phyloP scores from a whole-genome alignment of 805 yeast species.

The Yueomyces sinensis region DNA sequence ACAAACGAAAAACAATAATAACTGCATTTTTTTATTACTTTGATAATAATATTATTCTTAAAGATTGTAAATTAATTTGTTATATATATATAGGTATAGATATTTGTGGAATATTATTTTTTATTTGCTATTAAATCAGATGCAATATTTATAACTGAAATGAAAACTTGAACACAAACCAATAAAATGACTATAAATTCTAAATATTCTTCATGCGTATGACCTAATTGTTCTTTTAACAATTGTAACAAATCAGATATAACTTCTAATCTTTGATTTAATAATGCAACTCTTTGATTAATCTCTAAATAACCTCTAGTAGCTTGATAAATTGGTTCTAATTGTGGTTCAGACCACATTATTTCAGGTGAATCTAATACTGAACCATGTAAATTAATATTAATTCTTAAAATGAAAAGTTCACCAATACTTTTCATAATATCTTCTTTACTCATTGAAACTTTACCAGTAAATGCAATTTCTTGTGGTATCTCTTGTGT shows the following conservation, averaged over 20 bases:
- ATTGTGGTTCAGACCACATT: slow-evolving; percentile 98
- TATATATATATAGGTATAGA: too few relatives aligned
- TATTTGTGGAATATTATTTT: background rate
- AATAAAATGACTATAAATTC: slow-evolving; percentile 83
- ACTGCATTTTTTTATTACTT: too few relatives aligned
- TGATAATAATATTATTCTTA: too few relatives aligned
- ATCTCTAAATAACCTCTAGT: slow-evolving; percentile 92
- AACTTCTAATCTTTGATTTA: slow-evolving; percentile 88
- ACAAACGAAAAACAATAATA: too few relatives aligned
- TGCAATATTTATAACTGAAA: slow-evolving; percentile 70
- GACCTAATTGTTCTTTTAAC: slow-evolving; percentile 95
- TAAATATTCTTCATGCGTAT: slow-evolving; percentile 82
- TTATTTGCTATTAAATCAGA: slow-evolving; percentile 37
- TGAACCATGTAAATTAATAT: slow-evolving; percentile 72
- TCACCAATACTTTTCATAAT: slow-evolving; percentile 98
- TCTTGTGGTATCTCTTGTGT: slow-evolving; percentile 96
- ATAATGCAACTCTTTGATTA: slow-evolving; percentile 78
- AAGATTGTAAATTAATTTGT: too few relatives aligned
- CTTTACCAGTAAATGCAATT: slow-evolving; percentile 89
- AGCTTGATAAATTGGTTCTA: slow-evolving; percentile 96
- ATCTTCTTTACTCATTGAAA: slow-evolving; percentile 84
- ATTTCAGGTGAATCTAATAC: slow-evolving; percentile 93
- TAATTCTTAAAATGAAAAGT: slow-evolving; percentile 73
- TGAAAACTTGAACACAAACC: slow-evolving; percentile 85
- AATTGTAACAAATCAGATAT: slow-evolving; percentile 85